Evolutionary conservation across 2,329 filamentous ascomycete species (phyloP).

Genomic region (Apiospora aurea): DNA sequence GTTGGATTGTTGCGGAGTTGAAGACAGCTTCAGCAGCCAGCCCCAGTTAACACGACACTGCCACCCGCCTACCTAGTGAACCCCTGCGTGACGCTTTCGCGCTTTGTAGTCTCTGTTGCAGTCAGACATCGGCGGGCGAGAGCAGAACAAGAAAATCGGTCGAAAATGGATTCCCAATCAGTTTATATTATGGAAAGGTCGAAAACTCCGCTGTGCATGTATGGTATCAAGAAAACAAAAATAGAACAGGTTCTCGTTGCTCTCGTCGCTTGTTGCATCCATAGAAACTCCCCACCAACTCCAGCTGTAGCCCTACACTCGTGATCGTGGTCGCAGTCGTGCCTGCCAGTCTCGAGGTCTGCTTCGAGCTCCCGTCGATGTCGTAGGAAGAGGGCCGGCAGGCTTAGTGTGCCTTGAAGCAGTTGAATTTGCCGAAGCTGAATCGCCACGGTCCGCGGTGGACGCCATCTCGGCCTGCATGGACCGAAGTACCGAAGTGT

Average conservation of each 20-base stretch:
- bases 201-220: background rate
- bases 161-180: background rate
- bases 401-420: conserved; percentile 50
- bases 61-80: background rate
- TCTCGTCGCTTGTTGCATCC: background rate
- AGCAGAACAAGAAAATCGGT: background rate
- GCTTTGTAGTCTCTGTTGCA: too few relatives aligned
- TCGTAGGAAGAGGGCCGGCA: background rate
- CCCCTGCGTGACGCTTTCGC: background rate
- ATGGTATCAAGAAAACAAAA: background rate
- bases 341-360: background rate
- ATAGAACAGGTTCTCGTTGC: background rate
- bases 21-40: background rate
- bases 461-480: conserved; percentile 53
- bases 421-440: conserved; percentile 57
- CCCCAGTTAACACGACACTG: background rate
- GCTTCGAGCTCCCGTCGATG: background rate
- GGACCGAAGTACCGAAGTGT: conserved; percentile 58
- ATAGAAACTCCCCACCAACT: background rate
- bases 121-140: background rate
- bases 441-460: conserved; percentile 59
- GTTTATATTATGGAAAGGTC: background rate
- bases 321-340: background rate
- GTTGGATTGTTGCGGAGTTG: background rate
- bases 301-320: background rate